Percentiles rank a stretch among this genome's conserved stretches.
phyloP scores from a whole-genome alignment of 228 moss, liverwort and hornwort genomes.

The Sphagnum fallax region DNA sequence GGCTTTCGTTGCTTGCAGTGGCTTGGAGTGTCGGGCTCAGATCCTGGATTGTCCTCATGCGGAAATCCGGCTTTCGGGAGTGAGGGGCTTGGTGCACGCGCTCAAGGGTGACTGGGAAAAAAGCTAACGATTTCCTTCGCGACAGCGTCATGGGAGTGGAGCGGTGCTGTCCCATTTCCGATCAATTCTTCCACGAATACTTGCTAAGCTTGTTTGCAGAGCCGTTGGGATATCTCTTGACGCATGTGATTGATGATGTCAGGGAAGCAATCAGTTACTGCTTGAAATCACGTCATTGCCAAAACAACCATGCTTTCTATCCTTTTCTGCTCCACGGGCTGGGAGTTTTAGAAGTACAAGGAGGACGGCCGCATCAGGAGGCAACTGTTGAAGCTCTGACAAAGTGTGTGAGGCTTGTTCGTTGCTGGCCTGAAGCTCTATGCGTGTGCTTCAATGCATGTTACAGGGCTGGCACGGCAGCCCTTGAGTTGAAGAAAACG shows the following conservation, averaged over 20 bases:
- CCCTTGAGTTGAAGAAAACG: neutral
- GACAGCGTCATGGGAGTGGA: too few relatives aligned
- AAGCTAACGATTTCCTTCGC: too few relatives aligned
- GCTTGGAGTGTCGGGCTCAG: too few relatives aligned
- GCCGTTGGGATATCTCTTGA: neutral
- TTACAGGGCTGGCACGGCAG: neutral
- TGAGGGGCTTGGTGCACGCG: too few relatives aligned
- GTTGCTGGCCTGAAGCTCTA: neutral
- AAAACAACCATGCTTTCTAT: neutral
- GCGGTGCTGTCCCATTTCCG: too few relatives aligned
- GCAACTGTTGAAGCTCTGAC: neutral
- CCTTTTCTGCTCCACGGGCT: neutral
- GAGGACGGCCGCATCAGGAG: neutral
- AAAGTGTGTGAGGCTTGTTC: neutral
- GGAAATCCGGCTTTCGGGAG: too few relatives aligned
- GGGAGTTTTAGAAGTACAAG: neutral
- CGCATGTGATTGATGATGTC: neutral
- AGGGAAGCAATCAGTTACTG: neutral
- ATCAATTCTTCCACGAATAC: too few relatives aligned
- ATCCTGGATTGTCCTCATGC: too few relatives aligned
- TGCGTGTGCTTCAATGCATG: neutral
- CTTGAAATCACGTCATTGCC: neutral
- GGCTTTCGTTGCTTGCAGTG: too few relatives aligned
- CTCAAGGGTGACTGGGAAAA: too few relatives aligned
- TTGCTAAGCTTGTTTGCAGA: too few relatives aligned